Evolutionary conservation across 495 filamentous ascomycete species (phyloP), one percentile per base, ranked within the genome.

Genomic region (Penicillium manginii): DNA sequence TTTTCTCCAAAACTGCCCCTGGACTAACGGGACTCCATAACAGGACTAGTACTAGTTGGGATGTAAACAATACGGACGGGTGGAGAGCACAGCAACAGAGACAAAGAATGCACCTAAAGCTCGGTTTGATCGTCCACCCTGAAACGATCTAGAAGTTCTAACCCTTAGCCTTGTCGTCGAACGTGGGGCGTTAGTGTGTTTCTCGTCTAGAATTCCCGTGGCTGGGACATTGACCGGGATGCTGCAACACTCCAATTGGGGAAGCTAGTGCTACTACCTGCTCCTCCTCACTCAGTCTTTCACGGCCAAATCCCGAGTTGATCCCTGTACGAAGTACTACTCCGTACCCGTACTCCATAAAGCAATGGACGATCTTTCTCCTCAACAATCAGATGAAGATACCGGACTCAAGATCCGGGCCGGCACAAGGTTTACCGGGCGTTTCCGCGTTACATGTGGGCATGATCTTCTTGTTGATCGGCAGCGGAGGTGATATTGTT

Each of bases 131-230:
- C 74, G 71, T 60, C 72, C 60, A 18, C 21, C 51, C 58, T 74
- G 74, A 77, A 75, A 74, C 72, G 49, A 71, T 75, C 72, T 73
- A 72, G 72, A 77, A 74, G 54, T 60, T 68, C 59, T 48, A 58
- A 52, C 39, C 50, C 60, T 57, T 45, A 50, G 53, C 57, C 53
- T 37, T 47, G 35, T 50, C 26, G 19, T 40, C 45, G 54, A 55
- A 37, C 56, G 63, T 66, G 63, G 60, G 42, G 43, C 46, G 4
- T 47, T 22, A 9, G 11, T 21, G 43, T 29, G 43, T 22, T 48
- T 9, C 53, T 15, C 21, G 57, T 60, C 19, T 51, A 46, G 45
- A 35, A 49, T 52, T 40, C 48, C 19, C 17, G 55, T 59, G 53
- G 52, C 55, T 64, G 62, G 51, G 54, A 48, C 17, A 40, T 14